Evolutionary conservation across 2,329 filamentous ascomycete genomes (phyloP).

Genomic region (Colletotrichum siamense): DNA sequence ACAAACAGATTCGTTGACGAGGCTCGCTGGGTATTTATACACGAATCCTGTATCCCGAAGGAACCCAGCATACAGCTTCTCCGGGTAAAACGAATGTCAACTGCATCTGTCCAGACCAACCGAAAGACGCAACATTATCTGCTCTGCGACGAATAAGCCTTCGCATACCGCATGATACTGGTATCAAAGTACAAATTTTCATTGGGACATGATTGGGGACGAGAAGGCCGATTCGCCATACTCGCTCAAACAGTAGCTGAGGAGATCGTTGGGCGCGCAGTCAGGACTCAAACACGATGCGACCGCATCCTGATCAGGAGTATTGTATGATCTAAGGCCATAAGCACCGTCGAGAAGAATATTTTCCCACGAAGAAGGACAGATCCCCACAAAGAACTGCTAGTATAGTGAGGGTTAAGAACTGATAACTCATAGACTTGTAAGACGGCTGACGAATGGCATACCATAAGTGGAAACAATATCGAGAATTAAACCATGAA

Average conservation of each 20-base stretch:
- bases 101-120: rapidly evolving
- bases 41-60: rapidly evolving
- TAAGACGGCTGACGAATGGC: neutral
- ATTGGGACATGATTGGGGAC: rapidly evolving
- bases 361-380: neutral
- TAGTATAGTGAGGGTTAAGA: neutral
- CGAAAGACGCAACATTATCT: neutral
- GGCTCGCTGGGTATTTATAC: neutral
- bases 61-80: neutral
- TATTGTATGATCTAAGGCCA: rapidly evolving
- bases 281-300: neutral
- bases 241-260: neutral
- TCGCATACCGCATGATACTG: rapidly evolving
- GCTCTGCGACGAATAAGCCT: rapidly evolving
- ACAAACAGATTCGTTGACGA: rapidly evolving
- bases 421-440: neutral
- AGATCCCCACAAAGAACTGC: neutral
- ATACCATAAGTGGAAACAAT: neutral
- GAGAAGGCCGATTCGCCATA: neutral
- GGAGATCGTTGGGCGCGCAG: neutral
- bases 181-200: rapidly evolving
- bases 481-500: rapidly evolving
- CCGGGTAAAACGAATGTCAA: rapidly evolving
- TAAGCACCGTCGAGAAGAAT: neutral
- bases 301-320: rapidly evolving